These are phyloP conservation scores for Lentinula lateritia DNA, from an alignment of 768 basidiomycete genomes.

Conservation along the genomic window DNA sequence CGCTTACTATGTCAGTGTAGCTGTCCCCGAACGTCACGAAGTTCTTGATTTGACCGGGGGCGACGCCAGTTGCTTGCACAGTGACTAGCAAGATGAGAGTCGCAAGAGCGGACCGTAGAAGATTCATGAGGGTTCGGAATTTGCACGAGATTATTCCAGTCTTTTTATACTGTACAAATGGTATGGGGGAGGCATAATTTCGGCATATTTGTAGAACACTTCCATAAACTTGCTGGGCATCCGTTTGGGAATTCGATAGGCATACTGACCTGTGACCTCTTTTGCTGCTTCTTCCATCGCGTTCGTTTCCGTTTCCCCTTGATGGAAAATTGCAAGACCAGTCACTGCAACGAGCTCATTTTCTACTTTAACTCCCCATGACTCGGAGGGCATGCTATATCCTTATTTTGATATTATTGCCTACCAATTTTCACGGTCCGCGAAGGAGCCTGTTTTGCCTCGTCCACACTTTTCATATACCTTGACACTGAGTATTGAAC, in stretches of 20 bases:
- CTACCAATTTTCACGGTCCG: not conserved
- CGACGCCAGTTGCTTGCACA: conserved; percentile 17
- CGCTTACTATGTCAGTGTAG: conserved; percentile 45
- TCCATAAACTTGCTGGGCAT: not conserved
- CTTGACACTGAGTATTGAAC: no score
- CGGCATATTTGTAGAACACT: not conserved
- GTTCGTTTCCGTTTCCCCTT: not conserved
- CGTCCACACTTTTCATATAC: no score
- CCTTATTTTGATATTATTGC: not conserved
- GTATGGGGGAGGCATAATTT: not conserved
- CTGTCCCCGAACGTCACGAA: conserved; percentile 68
- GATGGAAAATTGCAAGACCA: not conserved
- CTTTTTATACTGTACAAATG: not conserved
- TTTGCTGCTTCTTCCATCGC: not conserved
- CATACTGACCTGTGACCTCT: not conserved
- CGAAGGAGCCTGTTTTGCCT: no score
- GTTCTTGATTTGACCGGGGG: conserved; percentile 48
- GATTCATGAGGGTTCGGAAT: not conserved
- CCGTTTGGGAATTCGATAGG: not conserved
- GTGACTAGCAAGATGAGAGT: not conserved
- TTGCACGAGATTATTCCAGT: not conserved
- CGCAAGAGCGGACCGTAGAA: not conserved
- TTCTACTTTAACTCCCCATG: not conserved
- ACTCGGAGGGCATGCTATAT: not conserved
- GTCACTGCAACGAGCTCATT: not conserved